phyloP scores from a whole-genome alignment of 163 green algal species.

The Scenedesmus sp. region DNA sequence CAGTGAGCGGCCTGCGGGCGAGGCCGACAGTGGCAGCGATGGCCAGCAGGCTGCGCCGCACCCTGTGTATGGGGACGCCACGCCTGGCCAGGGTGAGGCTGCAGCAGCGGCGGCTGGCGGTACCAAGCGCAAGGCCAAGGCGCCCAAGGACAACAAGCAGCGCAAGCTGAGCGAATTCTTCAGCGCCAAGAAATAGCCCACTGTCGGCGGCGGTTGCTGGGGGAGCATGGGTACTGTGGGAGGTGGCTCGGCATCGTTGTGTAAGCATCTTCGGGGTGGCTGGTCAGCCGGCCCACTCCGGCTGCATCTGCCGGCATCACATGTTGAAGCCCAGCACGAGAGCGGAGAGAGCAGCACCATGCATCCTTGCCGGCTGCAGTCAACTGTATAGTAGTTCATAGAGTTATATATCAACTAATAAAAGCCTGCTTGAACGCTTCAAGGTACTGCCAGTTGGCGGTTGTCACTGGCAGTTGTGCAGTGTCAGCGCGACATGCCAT shows the following conservation, averaged over 20 bases:
- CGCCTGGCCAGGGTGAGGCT: neutral
- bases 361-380: too few relatives aligned
- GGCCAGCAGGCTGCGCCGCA: conserved; percentile 21
- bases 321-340: too few relatives aligned
- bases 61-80: conserved; percentile 44
- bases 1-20: conserved; percentile 5
- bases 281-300: too few relatives aligned
- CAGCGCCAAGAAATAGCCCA: neutral
- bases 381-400: too few relatives aligned
- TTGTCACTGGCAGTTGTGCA: too few relatives aligned
- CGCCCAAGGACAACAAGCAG: conserved; percentile 43
- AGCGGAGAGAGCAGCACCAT: too few relatives aligned
- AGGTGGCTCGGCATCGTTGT: neutral
- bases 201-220: too few relatives aligned
- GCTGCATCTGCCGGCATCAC: too few relatives aligned
- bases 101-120: neutral
- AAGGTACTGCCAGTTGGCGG: too few relatives aligned
- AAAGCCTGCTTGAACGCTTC: too few relatives aligned
- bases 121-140: neutral
- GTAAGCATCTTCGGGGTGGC: neutral
- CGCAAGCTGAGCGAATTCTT: conserved; percentile 45
- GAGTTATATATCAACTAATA: too few relatives aligned
- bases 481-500: too few relatives aligned
- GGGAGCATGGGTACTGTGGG: neutral
- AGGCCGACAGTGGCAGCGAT: neutral